Percentiles rank a stretch among this genome's conserved stretches.
phyloP scores from a whole-genome alignment of 2,329 filamentous ascomycete genomes.

The Colletotrichum sp. region DNA sequence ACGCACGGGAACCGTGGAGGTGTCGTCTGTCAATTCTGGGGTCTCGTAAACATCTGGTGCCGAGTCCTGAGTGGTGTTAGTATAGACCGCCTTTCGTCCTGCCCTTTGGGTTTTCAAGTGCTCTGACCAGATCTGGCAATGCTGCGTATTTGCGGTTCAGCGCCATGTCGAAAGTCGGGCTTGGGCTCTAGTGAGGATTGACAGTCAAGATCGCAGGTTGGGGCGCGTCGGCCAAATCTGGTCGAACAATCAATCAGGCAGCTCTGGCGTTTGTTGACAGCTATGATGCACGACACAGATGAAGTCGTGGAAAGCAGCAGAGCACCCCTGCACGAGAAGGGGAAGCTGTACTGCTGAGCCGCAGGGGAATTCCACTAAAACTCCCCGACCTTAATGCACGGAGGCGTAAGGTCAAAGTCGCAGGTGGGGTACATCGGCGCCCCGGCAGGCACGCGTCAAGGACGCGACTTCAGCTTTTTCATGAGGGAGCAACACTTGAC shows the following conservation, averaged over 20 bases:
- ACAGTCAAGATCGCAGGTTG: neutral
- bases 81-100: neutral
- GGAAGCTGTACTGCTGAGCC: slow-evolving; percentile 1
- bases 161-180: slow-evolving; percentile 56
- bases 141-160: slow-evolving; percentile 82
- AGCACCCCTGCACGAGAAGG: neutral
- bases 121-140: slow-evolving; percentile 73
- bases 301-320: neutral
- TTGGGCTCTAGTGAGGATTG: neutral
- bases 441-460: slow-evolving; percentile 1
- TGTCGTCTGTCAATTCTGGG: slow-evolving; percentile 88
- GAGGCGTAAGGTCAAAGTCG: neutral
- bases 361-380: slow-evolving; percentile 5
- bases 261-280: neutral
- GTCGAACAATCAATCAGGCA: neutral
- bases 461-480: slow-evolving; percentile 8
- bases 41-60: slow-evolving; percentile 98
- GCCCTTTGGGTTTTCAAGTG: neutral
- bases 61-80: slow-evolving; percentile 67
- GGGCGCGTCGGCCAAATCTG: neutral
- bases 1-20: slow-evolving; percentile 79
- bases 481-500: neutral
- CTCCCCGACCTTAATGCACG: neutral
- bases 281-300: neutral
- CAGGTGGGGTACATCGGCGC: slow-evolving; percentile 2